These are phyloP conservation scores for Exophiala xenobiotica DNA, from an alignment of 2,329 filamentous ascomycete species.

Conservation along the genomic window DNA sequence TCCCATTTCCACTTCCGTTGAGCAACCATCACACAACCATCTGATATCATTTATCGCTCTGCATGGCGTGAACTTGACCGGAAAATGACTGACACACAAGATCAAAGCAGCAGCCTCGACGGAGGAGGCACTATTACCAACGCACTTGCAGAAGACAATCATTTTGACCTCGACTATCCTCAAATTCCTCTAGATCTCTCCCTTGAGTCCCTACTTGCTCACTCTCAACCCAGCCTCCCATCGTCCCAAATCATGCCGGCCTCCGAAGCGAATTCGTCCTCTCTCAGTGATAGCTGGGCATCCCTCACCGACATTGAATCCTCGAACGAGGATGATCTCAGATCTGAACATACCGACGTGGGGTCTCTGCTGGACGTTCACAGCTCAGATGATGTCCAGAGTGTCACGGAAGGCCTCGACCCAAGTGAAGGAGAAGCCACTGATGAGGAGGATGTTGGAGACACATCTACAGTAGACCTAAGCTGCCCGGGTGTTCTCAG, in stretches of 20 bases:
- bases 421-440: constrained; percentile 37
- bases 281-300: constrained; percentile 49
- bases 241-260: constrained; percentile 15
- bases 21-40: no score
- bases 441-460: constrained; percentile 27
- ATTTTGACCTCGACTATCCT: constrained; percentile 21
- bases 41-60: no score
- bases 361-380: constrained; percentile 45
- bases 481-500: neutral
- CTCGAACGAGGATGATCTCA: constrained; percentile 46
- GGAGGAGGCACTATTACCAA: constrained; percentile 1
- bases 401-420: constrained; percentile 42
- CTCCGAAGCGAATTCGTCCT: constrained; percentile 21
- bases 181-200: constrained; percentile 23
- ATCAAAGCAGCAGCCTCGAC: constrained; percentile 3
- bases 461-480: constrained; percentile 12
- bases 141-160: neutral
- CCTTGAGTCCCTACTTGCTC: constrained; percentile 27
- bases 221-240: constrained; percentile 18
- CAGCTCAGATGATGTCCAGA: constrained; percentile 46
- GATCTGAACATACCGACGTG: constrained; percentile 45
- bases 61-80: no score
- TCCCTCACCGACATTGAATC: constrained; percentile 45
- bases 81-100: constrained; percentile 15
- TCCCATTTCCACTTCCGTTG: neutral